These are phyloP conservation scores for Peltaster fructicola DNA, from an alignment of 2,329 filamentous ascomycete species.

Conservation along the genomic window DNA sequence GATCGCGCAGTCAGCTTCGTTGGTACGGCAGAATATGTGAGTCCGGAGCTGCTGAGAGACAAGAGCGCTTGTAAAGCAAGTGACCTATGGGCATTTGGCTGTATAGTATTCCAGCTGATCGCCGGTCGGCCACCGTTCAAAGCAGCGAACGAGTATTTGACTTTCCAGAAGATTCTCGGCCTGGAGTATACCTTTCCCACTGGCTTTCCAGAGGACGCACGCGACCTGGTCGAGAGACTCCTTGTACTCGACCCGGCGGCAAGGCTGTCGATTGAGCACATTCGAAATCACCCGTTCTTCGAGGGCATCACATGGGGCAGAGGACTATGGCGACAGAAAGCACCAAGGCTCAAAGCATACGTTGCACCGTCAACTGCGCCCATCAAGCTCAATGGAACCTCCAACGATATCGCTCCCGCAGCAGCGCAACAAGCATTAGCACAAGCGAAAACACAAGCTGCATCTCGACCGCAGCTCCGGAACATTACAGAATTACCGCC, in stretches of 20 bases:
- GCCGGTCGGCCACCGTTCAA: conserved; percentile 97
- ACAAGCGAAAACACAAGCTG: conserved; percentile 5
- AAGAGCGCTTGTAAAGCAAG: conserved; percentile 97
- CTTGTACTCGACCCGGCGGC: conserved; percentile 74
- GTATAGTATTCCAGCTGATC: conserved; percentile 89
- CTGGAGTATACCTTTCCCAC: conserved; percentile 86
- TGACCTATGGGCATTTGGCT: conserved; percentile 95
- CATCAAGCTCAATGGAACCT: conserved; percentile 12
- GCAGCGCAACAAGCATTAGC: conserved; percentile 3
- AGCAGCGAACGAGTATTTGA: conserved; percentile 84
- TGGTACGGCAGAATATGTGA: conserved; percentile 94
- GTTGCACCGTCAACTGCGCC: conserved; percentile 38
- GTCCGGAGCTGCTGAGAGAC: conserved; percentile 86
- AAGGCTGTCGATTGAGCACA: conserved; percentile 81
- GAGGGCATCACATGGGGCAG: conserved; percentile 72
- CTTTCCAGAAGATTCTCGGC: conserved; percentile 93
- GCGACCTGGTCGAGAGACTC: conserved; percentile 76
- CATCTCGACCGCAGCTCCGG: conserved; percentile 45
- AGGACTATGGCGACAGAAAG: conserved; percentile 72
- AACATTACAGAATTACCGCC: conserved; percentile 91
- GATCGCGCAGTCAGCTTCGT: conserved; percentile 85
- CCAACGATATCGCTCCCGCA: conserved; percentile 3
- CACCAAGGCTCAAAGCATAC: conserved; percentile 72
- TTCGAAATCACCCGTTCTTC: conserved; percentile 94
- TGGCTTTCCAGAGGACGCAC: conserved; percentile 71